Base-by-base conservation (phyloP, 768 basidiomycete species). In the Podaxis sp. region DNA sequence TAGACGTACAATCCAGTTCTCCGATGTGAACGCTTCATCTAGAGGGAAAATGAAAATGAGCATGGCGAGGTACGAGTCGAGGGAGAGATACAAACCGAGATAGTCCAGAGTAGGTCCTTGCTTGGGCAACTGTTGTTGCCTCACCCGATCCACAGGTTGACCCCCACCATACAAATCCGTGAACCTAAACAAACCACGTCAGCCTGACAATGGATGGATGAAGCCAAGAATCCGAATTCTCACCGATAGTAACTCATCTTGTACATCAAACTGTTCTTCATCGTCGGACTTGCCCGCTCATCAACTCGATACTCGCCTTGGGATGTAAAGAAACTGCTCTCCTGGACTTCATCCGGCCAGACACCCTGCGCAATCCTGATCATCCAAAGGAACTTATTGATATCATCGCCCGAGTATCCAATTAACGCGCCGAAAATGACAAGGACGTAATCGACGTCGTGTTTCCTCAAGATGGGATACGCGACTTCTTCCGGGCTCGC, bases 361-460 rank as follows among this genome's bases (percentile, higher is more conserved):
- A 96, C 90, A 54, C 96, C 96, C 70, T 96, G 95, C 4, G 93
- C 87, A 67, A 95, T 94, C 60, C 93, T 87, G 63, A 98, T 89
- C 93, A 98, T 98, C 96, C 96, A 98, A 54, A 99, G 77, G 85
- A 98, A 99, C 77, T 99, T 99, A 86, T 99, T 99, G 80, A 99
- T 91, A 73, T 99, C 97, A 73, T 99, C 97, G 13, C 96, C 97
- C 22, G 95, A 96, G 76, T 98, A 99, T 7, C 96, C 97, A 59
- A 99, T 81, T 44, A 99, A 81, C 50, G 95, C 96, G 44, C 97
- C 97, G 72, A 99, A 99, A 76, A 99, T 98, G 76, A 99, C 83
- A 55, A 99, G 87, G 56, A 99, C 89, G 73, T 99, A 99, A 73
- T 95, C 93, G 56, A 99, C 97, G 70, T 99, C 95, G 73, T 99